These are phyloP conservation scores for Talaromyces atroroseus DNA, from an alignment of 2,329 filamentous ascomycete genomes.

Conservation along the genomic window DNA sequence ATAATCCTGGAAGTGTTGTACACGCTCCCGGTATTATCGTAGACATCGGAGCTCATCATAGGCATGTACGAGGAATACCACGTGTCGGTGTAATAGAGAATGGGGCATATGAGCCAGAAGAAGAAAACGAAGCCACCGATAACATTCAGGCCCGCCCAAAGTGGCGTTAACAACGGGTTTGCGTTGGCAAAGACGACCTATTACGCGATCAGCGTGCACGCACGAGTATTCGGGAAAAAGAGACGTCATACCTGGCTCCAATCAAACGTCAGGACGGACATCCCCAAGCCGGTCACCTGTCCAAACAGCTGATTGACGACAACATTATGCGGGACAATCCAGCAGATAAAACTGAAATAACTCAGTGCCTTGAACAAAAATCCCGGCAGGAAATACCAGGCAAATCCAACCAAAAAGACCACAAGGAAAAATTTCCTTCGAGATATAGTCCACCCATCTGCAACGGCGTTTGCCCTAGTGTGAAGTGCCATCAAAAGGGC, in stretches of 20 bases:
- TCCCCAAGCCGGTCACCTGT: constrained; percentile 59
- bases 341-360: constrained; percentile 65
- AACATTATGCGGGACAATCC: constrained; percentile 62
- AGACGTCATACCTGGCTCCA: constrained; percentile 57
- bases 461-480: constrained; percentile 27
- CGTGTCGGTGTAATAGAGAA: constrained; percentile 51
- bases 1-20: constrained; percentile 61
- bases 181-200: constrained; percentile 55
- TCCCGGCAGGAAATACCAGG: constrained; percentile 48
- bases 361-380: constrained; percentile 65
- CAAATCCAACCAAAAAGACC: constrained; percentile 26
- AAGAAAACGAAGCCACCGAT: constrained; percentile 41
- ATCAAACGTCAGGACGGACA: constrained; percentile 68
- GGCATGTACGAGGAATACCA: constrained; percentile 56
- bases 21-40: constrained; percentile 56
- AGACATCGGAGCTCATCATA: constrained; percentile 56
- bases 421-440: constrained; percentile 34
- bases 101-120: constrained; percentile 41
- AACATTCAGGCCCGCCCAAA: constrained; percentile 38
- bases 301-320: constrained; percentile 70
- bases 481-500: constrained; percentile 41
- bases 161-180: constrained; percentile 64
- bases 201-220: background rate
- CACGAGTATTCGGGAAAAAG: background rate
- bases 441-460: constrained; percentile 40